Percentiles rank a stretch among this genome's conserved stretches.
Conservation (phyloP, 208 protist species). For the Acanthamoeba triangularis region DNA sequence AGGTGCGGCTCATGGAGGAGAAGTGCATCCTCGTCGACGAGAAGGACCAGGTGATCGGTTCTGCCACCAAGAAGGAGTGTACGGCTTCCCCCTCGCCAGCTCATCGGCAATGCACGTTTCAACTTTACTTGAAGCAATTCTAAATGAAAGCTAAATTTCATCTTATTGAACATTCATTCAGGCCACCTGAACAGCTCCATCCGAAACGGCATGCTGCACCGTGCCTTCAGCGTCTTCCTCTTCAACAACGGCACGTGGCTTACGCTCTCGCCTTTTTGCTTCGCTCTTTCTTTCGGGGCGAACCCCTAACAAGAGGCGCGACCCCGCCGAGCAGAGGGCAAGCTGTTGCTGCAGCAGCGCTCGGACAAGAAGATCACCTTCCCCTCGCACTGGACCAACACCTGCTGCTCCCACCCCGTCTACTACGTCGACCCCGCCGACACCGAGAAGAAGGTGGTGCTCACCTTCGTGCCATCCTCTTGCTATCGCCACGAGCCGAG, state of each 20-base stretch:
- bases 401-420: slow-evolving; percentile 93
- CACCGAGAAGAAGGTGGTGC: slow-evolving; percentile 59
- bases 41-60: slow-evolving; percentile 87
- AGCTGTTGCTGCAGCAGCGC: slow-evolving; percentile 92
- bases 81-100: not conserved
- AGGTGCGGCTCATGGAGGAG: slow-evolving; percentile 88
- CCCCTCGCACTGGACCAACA: slow-evolving; percentile 93
- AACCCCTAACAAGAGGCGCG: not conserved
- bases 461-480: not conserved
- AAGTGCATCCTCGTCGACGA: slow-evolving; percentile 89
- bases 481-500: not conserved
- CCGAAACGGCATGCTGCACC: slow-evolving; percentile 87
- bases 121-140: too few species aligned
- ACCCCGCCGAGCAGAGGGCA: slow-evolving; percentile 84
- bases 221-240: slow-evolving; percentile 86
- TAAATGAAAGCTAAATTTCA: too few species aligned
- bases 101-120: too few species aligned
- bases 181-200: slow-evolving; percentile 88
- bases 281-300: not conserved
- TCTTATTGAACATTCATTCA: not conserved
- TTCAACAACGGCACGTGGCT: not conserved
- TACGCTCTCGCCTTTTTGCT: not conserved
- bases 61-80: slow-evolving; percentile 88
- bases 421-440: slow-evolving; percentile 79
- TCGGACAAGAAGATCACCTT: slow-evolving; percentile 93